Percentiles rank a stretch among this genome's conserved stretches.
These are phyloP conservation scores for Myxozyma nipponensis DNA, from an alignment of 805 yeast species.

Conservation along the genomic window DNA sequence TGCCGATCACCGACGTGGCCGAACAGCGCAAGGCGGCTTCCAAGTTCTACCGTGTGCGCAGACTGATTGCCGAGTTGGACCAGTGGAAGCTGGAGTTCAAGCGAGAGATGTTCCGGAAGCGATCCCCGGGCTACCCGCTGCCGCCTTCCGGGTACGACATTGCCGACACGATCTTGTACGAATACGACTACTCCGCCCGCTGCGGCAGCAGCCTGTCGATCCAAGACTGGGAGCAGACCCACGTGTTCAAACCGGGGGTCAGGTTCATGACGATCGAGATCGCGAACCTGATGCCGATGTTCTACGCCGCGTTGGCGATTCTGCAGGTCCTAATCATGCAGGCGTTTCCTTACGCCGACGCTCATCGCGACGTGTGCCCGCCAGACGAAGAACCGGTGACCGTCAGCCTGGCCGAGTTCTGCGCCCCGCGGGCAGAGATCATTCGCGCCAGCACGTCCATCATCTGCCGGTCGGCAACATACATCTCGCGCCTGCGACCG, in stretches of 20 bases:
- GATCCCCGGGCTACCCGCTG: slow-evolving; percentile 1
- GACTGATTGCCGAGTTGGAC: neutral
- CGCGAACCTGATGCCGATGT: slow-evolving; percentile 2
- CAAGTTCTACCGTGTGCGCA: neutral
- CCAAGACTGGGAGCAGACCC: neutral
- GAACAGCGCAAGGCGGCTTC: neutral
- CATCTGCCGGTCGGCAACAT: slow-evolving; percentile 2
- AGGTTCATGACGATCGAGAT: neutral
- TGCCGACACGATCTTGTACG: neutral
- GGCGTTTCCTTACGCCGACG: neutral
- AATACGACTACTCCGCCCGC: neutral
- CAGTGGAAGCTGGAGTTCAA: slow-evolving; percentile 2
- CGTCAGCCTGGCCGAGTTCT: neutral
- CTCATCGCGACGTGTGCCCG: neutral
- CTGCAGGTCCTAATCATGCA: neutral
- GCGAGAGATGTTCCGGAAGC: neutral
- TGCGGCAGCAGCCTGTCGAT: neutral
- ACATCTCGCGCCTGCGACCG: neutral
- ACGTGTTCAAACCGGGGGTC: slow-evolving; percentile 3
- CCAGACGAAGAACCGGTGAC: neutral
- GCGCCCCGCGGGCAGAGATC: neutral
- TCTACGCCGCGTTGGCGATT: neutral
- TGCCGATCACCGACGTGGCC: neutral
- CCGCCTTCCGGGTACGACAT: neutral
- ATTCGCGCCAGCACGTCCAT: neutral